Base-by-base conservation (phyloP, 2,329 filamentous ascomycete genomes). In the Leptographium procerum region DNA sequence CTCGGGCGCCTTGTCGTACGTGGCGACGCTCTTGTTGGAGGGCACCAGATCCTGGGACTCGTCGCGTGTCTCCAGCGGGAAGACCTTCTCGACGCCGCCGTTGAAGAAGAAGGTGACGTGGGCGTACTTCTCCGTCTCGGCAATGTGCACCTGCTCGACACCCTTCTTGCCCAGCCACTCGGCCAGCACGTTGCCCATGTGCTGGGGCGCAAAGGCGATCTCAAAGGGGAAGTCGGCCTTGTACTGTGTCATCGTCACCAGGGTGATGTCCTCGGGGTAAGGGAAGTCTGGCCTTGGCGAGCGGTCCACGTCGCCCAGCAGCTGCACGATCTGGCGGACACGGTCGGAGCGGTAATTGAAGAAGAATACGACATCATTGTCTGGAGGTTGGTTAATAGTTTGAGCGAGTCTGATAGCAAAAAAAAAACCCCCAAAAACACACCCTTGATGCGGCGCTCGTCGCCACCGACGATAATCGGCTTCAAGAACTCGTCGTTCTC, bases 71-170 rank as follows among this genome's bases (percentile, higher is more conserved):
- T 99, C 94, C 53, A 91, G 86, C 57, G 88, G 85, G 75, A 96
- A 99, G 63, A 89, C 88, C 79, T 96, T 95, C 78, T 99, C 94
- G 57, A 96, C 89, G 69, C 94, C 94, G 59, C 94, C 94, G 77
- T 99, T 99, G 86, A 97, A 97, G 83, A 97, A 97, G 83, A 97
- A 97, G 59, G 94, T 97, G 64, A 99, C 94, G 77, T 99, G 94
- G 40, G 94, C 94, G 73, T 99, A 99, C 80, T 99, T 99, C 75
- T 99, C 94, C 2, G 94, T 99, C 82, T 99, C 94, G 59, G 94
- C 94, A 65, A 97, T 83, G 77, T 99, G 94, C 65, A 92, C 94
- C 76, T 99, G 94, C 77, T 91, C 86, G 62, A 95, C 80, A 51
- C 82, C 83, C 74, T 97, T 87, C 78, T 92, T 94, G 67, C 87